Percentiles rank a stretch among this genome's conserved stretches.
Evolutionary conservation across 768 basidiomycete genomes (phyloP).

Genomic region (Agrocybe chaxingu): DNA sequence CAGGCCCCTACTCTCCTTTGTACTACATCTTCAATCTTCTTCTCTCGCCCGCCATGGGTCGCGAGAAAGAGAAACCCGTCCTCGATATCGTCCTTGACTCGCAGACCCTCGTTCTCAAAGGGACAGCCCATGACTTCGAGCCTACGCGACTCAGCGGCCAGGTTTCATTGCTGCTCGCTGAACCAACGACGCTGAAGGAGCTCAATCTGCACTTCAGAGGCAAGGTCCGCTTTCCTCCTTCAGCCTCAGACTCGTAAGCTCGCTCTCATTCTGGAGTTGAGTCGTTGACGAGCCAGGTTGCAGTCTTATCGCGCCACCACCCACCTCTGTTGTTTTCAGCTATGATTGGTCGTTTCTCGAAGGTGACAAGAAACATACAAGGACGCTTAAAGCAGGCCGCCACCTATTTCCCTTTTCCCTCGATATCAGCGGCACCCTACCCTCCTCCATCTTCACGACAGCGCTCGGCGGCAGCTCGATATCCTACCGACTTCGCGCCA

Average conservation of each 20-base stretch:
- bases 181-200: constrained; percentile 82
- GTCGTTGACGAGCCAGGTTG: constrained; percentile 6
- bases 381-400: constrained; percentile 93
- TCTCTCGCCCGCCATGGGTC: constrained; percentile 33
- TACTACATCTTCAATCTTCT: not conserved
- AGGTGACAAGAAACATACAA: constrained; percentile 71
- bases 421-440: constrained; percentile 79
- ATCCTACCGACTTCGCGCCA: constrained; percentile 86
- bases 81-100: constrained; percentile 78
- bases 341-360: constrained; percentile 95
- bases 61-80: constrained; percentile 44
- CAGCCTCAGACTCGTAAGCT: constrained; percentile 57
- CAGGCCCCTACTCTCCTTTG: not conserved
- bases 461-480: constrained; percentile 62
- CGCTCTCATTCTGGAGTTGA: constrained; percentile 6
- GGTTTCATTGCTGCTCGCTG: constrained; percentile 74
- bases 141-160: constrained; percentile 78
- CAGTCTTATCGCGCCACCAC: constrained; percentile 41
- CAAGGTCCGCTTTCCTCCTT: constrained; percentile 69
- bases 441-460: constrained; percentile 65
- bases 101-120: constrained; percentile 68
- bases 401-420: constrained; percentile 93
- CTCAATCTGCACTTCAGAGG: constrained; percentile 83
- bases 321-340: constrained; percentile 64
- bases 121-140: constrained; percentile 81